Base-by-base conservation (phyloP, 768 basidiomycete genomes). In the Cystobasidium tubakii region DNA sequence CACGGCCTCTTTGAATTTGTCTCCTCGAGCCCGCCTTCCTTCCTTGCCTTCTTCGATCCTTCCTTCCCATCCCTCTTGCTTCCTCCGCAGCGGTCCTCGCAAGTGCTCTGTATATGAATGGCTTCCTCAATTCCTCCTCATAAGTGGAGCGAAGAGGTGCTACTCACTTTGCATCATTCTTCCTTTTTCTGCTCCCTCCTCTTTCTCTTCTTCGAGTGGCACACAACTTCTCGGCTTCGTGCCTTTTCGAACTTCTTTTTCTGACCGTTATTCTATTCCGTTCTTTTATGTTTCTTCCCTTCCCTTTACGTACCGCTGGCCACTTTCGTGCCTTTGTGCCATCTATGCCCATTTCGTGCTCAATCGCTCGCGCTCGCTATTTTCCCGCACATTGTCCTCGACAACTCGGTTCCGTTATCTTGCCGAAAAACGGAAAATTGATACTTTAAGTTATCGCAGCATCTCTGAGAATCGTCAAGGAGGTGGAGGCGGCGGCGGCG, bases 181-280 rank as follows among this genome's bases (percentile, higher is more conserved):
- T 27, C 44, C 50, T 43, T 25, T 29, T 46, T 31, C 36, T 17
- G 19, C 42, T 55, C 31, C 25, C 33, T 25, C 7, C 27, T 7
- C 0, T 42, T 21, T 13, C 39, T 39, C 63, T 33, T 67, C 44
- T 66, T 53, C 34, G 19, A 65, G 54, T 46, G 23, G 55, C 31
- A 50, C 33, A 4, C 15, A 44, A 34, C 4, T 78, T 79, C 1
- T 71, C 80, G n/a, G 79, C 79, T 74, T 17, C 76, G 79, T 60
- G 74, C 79, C 9, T 80, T 78, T 74, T 75, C 77, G 17, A 15
- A 39, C 29, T 63, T 70, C 25, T 19, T 42, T 29, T 36, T 31
- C 31, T 71, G 53, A 33, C 53, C n/a, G 34, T 21, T 71, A 17
- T 73, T 36, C 39, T 39, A 6, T 39, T 55, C 42, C 19, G 23